These are phyloP conservation scores for Sutorius australiensis DNA, from an alignment of 768 basidiomycete species.

Conservation along the genomic window DNA sequence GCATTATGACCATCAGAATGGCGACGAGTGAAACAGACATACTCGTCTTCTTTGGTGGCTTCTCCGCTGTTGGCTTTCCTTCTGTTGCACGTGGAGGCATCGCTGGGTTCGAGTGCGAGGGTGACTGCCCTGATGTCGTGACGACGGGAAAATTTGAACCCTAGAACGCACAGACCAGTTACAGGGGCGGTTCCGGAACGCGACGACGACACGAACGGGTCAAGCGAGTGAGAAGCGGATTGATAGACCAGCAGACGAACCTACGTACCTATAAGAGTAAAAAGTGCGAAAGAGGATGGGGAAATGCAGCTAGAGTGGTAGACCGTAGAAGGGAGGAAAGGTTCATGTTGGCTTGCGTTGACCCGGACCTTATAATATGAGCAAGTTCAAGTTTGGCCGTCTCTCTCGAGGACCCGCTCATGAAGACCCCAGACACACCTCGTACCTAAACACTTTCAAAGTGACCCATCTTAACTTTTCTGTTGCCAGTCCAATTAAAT, in stretches of 20 bases:
- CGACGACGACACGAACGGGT: conserved; percentile 2
- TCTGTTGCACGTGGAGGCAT: conserved; percentile 45
- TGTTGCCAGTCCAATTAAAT: not conserved
- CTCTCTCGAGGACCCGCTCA: conserved; percentile 18
- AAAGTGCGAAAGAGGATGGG: conserved; percentile 6
- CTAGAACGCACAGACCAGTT: conserved; percentile 26
- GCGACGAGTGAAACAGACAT: conserved; percentile 22
- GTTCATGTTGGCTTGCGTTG: conserved; percentile 48
- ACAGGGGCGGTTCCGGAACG: conserved; percentile 27
- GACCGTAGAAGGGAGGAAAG: conserved; percentile 41
- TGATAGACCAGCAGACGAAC: not conserved
- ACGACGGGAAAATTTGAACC: conserved; percentile 15
- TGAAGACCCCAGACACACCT: conserved; percentile 30
- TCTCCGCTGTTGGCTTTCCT: conserved; percentile 41
- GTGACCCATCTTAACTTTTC: conserved; percentile 1
- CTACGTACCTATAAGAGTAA: conserved; percentile 13
- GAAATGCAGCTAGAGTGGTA: conserved; percentile 31
- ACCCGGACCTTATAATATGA: conserved; percentile 64
- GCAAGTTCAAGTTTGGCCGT: conserved; percentile 25
- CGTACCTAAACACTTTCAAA: not conserved
- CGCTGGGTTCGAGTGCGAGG: conserved; percentile 10
- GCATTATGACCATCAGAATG: conserved; percentile 17
- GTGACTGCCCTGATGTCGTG: conserved; percentile 8
- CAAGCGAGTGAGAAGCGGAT: conserved; percentile 5
- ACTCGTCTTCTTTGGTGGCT: conserved; percentile 55